phyloP scores from a whole-genome alignment of 2,329 filamentous ascomycete genomes.

The Sporothrix pallida region DNA sequence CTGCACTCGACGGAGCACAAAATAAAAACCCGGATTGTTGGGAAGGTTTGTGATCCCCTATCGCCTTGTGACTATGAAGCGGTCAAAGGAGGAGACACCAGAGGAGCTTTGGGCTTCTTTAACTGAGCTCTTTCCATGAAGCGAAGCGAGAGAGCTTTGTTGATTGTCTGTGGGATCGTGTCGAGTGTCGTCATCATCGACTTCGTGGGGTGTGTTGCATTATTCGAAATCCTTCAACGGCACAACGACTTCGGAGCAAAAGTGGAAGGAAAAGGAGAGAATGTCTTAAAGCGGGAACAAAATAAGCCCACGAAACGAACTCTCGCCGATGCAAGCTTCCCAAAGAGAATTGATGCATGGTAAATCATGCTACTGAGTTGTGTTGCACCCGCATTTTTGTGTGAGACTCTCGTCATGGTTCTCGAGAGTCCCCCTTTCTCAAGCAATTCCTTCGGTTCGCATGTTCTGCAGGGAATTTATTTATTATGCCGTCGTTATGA shows the following conservation, averaged over 20 bases:
- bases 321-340: background rate
- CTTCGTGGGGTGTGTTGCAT: background rate
- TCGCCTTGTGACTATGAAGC: background rate
- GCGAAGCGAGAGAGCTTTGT: background rate
- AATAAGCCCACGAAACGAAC: too few relatives aligned
- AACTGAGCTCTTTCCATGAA: background rate
- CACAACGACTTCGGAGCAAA: conserved; percentile 1
- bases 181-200: background rate
- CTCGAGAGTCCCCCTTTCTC: background rate
- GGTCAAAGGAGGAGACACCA: background rate
- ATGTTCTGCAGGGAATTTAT: conserved; percentile 2
- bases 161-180: background rate
- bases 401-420: background rate
- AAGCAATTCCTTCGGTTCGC: background rate
- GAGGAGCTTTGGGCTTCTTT: too few relatives aligned
- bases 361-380: background rate
- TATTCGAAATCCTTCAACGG: background rate
- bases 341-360: conserved; percentile 10
- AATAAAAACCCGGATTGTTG: background rate
- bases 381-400: conserved; percentile 4
- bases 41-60: background rate
- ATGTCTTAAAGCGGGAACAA: background rate
- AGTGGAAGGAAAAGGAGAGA: too few relatives aligned
- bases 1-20: background rate
- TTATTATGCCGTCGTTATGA: background rate